A percentile compares a stretch with the other conserved stretches of the same genome.
Evolutionary conservation across 306 rosid genomes (phyloP).

Genomic region (Astragalus glycyphyllos): DNA sequence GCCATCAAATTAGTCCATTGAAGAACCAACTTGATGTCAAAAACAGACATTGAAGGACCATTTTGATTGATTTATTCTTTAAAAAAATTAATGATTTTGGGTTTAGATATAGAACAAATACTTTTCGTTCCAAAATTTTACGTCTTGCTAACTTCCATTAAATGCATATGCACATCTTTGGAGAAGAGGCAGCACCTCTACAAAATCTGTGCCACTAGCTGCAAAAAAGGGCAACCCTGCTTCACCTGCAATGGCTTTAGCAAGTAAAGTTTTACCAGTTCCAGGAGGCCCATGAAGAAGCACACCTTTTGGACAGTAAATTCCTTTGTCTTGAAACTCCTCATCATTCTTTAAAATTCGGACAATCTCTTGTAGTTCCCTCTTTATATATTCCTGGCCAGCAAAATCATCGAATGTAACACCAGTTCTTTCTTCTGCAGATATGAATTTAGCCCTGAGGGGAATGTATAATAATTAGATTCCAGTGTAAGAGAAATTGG

Average conservation of each 20-base stretch:
- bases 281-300: constrained; percentile 99
- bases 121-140: constrained; percentile 23
- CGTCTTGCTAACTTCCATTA: constrained; percentile 38
- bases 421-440: constrained; percentile 98
- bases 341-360: constrained; percentile 87
- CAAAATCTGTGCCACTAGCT: constrained; percentile 97
- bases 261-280: constrained; percentile 96
- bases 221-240: constrained; percentile 99
- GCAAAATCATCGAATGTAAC: constrained; percentile 97
- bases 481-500: constrained; percentile 25
- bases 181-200: constrained; percentile 74
- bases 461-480: constrained; percentile 57
- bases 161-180: constrained; percentile 34
- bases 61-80: constrained; percentile 20
- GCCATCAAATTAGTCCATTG: constrained; percentile 15
- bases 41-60: background rate
- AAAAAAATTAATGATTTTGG: constrained; percentile 27
- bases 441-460: constrained; percentile 94
- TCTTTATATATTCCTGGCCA: constrained; percentile 99
- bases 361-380: constrained; percentile 95
- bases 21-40: constrained; percentile 25
- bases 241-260: constrained; percentile 99
- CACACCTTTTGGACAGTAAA: constrained; percentile 97
- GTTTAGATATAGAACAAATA: constrained; percentile 35
- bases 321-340: constrained; percentile 93